phyloP scores from a whole-genome alignment of 1,284 basidiomycete genomes.

The Ganoderma lucidum region DNA sequence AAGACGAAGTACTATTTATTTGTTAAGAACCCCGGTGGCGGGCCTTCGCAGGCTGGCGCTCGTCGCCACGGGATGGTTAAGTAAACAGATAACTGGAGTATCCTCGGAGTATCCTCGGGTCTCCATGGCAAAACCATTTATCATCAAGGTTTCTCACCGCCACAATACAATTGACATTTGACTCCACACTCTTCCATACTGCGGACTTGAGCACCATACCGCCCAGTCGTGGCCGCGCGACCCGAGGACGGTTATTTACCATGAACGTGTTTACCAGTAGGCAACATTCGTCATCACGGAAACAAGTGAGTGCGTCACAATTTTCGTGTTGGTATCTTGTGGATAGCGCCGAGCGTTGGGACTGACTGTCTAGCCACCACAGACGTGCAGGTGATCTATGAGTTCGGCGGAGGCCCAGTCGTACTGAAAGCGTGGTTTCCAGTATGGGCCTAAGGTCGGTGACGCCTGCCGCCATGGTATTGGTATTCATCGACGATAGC shows the following conservation, averaged over 20 bases:
- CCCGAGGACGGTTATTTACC: conserved; percentile 60
- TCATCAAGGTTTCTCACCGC: neutral
- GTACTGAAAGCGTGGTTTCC: conserved; percentile 38
- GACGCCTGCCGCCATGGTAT: conserved; percentile 69
- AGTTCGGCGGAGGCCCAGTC: conserved; percentile 29
- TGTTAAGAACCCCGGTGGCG: neutral
- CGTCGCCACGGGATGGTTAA: neutral
- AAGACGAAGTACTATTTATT: neutral
- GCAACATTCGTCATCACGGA: conserved; percentile 44
- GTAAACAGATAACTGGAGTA: neutral
- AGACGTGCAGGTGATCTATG: conserved; percentile 39
- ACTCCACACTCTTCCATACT: conserved; percentile 33
- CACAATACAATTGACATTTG: conserved; percentile 47
- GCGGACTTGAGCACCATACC: conserved; percentile 38
- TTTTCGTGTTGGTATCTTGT: neutral
- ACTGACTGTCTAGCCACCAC: neutral
- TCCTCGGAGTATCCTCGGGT: neutral
- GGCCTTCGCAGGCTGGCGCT: too few relatives aligned
- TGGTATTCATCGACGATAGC: conserved; percentile 66
- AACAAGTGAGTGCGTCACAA: conserved; percentile 31
- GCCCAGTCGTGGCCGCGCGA: conserved; percentile 40
- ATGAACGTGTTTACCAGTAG: conserved; percentile 60
- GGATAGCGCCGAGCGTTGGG: too few relatives aligned
- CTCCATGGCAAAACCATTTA: neutral
- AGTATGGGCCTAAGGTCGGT: conserved; percentile 42